Base-by-base conservation (phyloP, 306 rosid species). In the Quercus wislizeni region DNA sequence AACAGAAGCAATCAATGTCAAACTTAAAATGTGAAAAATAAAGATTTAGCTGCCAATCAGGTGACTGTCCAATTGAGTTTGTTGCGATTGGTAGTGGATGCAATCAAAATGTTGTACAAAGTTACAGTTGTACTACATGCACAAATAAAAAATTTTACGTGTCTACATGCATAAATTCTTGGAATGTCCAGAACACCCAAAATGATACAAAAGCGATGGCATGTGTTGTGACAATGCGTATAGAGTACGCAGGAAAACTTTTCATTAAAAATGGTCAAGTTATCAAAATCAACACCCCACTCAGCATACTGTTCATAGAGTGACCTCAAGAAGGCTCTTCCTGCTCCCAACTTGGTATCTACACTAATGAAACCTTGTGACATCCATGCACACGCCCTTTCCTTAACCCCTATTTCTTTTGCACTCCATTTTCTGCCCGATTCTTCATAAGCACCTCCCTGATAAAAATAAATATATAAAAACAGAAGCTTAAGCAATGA, bases 281-380 rank as follows among this genome's bases (percentile, higher is more conserved):
- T 91, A 95, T 98, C 97, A 59, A 93, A 79, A 88, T 93, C 97
- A 89, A 95, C 96, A 73, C 94, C 99, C 99, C 97, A 95, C 9
- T 80, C 85, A 51, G 95, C 94, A 88, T 91, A 93, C 83, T 95
- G 99, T 70, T 49, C 78, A 86, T 93, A 84, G 27, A 95, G 96
- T 61, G 99, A 95, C 76, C 85, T 89, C 86, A 95, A 82, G 80
- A 95, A 95, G 51, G 98, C 97, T 82, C 81, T 93, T 69, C 94
- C 98, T 63, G 99, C 99, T 74, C 91, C 98, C 73, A 85, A 83
- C 68, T 83, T 28, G 15, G 91, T 87, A 77, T 95, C 88, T 58
- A 95, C 93, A 73, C 99, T 95, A 98, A 95, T 93, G 87, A 95
- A 95, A 85, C 98, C 97, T 4, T 91, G 77, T 63, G 73, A 58